Conservation (phyloP, 768 basidiomycete species). For the Suillus lakei region DNA sequence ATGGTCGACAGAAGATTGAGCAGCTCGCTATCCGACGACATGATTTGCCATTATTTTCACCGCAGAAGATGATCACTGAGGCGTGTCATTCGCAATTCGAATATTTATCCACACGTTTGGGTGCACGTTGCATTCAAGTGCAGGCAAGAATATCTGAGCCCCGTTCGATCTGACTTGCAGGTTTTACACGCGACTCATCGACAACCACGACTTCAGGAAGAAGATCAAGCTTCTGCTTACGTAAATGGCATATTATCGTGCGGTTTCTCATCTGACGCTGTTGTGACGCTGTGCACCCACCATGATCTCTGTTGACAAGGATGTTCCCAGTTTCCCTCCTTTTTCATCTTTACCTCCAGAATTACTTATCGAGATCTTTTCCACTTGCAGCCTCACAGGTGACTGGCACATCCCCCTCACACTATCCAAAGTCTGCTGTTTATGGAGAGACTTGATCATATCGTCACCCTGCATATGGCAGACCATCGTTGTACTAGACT, state of each 20-base stretch:
- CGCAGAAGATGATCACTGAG: not conserved
- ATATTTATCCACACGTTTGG: not conserved
- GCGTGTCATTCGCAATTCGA: not conserved
- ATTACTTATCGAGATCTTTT: constrained; percentile 66
- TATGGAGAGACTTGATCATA: constrained; percentile 61
- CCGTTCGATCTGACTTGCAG: not conserved
- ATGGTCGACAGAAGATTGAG: not conserved
- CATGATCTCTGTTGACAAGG: not conserved
- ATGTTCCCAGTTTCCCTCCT: not conserved
- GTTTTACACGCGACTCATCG: not conserved
- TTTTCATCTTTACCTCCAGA: constrained; percentile 57
- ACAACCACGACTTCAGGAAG: not conserved
- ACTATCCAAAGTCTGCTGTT: constrained; percentile 57
- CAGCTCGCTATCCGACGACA: not conserved
- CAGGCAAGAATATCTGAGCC: not conserved
- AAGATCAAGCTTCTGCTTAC: not conserved
- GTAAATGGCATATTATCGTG: not conserved
- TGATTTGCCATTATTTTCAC: not conserved
- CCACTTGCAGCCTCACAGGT: constrained; percentile 40
- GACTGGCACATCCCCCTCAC: constrained; percentile 53
- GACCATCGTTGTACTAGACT: constrained; percentile 54
- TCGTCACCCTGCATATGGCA: constrained; percentile 67
- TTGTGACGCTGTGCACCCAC: not conserved
- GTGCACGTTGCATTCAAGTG: not conserved
- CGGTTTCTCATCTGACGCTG: not conserved